Conservation (phyloP, 176 grass and related monocot genomes). For the Microstegium vimineum region DNA sequence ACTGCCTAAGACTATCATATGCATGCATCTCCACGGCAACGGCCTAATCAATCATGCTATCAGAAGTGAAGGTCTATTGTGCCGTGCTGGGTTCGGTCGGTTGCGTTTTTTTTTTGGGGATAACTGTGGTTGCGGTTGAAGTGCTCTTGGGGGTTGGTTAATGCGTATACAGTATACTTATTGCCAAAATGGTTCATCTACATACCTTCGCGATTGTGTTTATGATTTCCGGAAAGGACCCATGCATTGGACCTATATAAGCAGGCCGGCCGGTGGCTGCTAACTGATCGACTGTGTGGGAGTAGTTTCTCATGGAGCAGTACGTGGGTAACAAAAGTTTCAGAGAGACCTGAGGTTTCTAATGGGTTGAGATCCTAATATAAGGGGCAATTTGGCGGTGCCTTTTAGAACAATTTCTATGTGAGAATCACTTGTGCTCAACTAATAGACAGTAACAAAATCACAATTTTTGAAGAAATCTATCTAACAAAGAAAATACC, state of each 20-base stretch:
- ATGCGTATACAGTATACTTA: too few relatives aligned
- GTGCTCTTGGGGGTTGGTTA: not conserved
- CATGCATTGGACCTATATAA: too few relatives aligned
- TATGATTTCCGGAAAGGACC: not conserved
- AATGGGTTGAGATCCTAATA: not conserved
- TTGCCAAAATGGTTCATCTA: not conserved
- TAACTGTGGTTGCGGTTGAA: constrained; percentile 11
- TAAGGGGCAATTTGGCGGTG: not conserved
- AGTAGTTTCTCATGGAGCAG: not conserved
- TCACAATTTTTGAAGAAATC: not conserved
- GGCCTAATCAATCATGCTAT: not conserved
- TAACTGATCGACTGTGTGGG: not conserved
- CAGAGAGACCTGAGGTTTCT: not conserved
- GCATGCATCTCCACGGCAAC: not conserved
- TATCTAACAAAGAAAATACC: too few relatives aligned
- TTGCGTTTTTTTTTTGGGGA: not conserved
- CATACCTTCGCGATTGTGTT: not conserved
- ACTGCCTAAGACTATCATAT: not conserved
- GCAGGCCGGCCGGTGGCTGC: too few relatives aligned
- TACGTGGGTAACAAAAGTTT: not conserved
- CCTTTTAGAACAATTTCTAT: too few relatives aligned
- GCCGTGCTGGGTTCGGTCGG: not conserved
- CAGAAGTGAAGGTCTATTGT: not conserved
- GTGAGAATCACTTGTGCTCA: not conserved
- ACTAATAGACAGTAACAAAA: not conserved